Base-by-base conservation (phyloP, 2,329 filamentous ascomycete species). In the Colletotrichum brevisporum region DNA sequence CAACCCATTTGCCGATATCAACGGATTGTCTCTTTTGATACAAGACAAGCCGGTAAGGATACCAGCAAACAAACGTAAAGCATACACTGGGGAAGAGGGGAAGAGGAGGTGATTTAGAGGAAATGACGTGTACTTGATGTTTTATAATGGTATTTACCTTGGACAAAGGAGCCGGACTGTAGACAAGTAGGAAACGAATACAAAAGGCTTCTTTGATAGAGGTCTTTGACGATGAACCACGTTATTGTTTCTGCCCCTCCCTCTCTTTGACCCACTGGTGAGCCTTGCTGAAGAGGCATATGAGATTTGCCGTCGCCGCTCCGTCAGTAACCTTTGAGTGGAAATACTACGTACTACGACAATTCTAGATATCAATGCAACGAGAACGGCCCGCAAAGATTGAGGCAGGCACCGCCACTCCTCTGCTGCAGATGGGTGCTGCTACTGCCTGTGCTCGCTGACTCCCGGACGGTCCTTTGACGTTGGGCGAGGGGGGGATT, bases 51-150 rank as follows among this genome's bases (percentile, higher is more conserved):
- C 41, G 54, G 43, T 54, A 31, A 65, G 48, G 48, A 67, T 67
- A 64, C 60, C 60, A 64, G 15, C 2, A 15, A 52, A 54, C 2
- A 15, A 52, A 54, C 39, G 39, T 52, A 18, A 10, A 31, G n/a
- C n/a, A n/a, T n/a, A n/a, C n/a, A n/a, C n/a, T n/a, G 21, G 27
- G 31, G 52, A 52, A 31, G 52, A 52, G 21, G 39, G 24, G 36
- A 27, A 31, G 9, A 16, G 58, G 24, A 50, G 39, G 15, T 26
- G n/a, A 59, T 26, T 31, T 12, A 68, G 39, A 18, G 26, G n/a
- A 59, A 24, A 54, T 12, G 65, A 52, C 18, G 63, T 24, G 45
- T 53, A 48, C 12, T 6, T 61, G 63, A 64, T 64, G 60, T 67
- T 53, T 60, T 63, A 57, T 64, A 48, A 47, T 24, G 52, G 52